These are phyloP conservation scores for Aulographum hederae DNA, from an alignment of 2,329 filamentous ascomycete species.

Conservation along the genomic window DNA sequence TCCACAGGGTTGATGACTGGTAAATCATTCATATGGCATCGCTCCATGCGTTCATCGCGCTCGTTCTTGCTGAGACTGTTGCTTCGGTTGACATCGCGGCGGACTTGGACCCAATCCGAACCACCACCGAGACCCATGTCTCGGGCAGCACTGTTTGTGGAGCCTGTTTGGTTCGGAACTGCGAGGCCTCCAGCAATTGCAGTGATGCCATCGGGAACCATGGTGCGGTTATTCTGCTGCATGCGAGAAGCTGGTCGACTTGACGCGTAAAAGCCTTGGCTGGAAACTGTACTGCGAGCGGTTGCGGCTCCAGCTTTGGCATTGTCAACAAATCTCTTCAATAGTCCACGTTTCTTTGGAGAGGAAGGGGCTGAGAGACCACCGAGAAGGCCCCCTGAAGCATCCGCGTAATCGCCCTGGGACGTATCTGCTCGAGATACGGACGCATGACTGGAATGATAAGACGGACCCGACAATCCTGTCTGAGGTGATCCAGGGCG, in stretches of 20 bases:
- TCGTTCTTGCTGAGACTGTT: slow-evolving; percentile 87
- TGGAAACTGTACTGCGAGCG: slow-evolving; percentile 67
- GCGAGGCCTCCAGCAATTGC: slow-evolving; percentile 33
- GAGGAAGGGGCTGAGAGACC: slow-evolving; percentile 59
- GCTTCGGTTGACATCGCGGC: slow-evolving; percentile 85
- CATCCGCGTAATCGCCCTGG: no score
- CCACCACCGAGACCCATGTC: slow-evolving; percentile 51
- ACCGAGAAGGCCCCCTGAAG: slow-evolving; percentile 59
- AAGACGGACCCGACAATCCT: slow-evolving; percentile 59
- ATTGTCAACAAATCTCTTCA: slow-evolving; percentile 87
- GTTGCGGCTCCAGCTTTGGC: slow-evolving; percentile 88
- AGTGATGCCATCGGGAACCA: slow-evolving; percentile 28
- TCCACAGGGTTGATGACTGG: slow-evolving; percentile 79
- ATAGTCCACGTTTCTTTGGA: slow-evolving; percentile 68
- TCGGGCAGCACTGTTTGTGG: slow-evolving; percentile 25
- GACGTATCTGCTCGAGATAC: slow-evolving; percentile 11
- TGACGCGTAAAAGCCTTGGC: slow-evolving; percentile 23
- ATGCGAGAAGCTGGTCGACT: slow-evolving; percentile 23
- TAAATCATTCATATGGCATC: slow-evolving; percentile 88
- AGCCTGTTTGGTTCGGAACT: slow-evolving; percentile 8
- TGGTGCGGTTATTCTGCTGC: slow-evolving; percentile 9
- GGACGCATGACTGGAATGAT: slow-evolving; percentile 74
- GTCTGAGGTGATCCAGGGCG: no score
- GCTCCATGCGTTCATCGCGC: slow-evolving; percentile 63
- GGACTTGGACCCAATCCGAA: slow-evolving; percentile 92